Base-by-base conservation (phyloP, 2,329 filamentous ascomycete genomes). In the Phialophora chinensis region DNA sequence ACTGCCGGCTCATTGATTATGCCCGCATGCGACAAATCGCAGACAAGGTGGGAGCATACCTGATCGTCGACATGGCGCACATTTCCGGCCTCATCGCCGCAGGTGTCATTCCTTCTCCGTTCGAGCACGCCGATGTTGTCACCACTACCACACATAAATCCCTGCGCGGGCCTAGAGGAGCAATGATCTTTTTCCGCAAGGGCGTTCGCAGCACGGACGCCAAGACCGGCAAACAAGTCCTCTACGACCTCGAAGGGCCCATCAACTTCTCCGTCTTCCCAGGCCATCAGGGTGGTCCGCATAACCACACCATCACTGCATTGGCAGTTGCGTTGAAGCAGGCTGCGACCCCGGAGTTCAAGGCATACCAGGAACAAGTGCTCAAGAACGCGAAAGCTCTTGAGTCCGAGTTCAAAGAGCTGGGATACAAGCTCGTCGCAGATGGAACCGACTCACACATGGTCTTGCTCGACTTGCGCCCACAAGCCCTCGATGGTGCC, bases 101-200 rank as follows among this genome's bases (percentile, higher is more conserved):
- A 68, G 91, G 90, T 74, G 95, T 97, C 73, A 95, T 98, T 77
- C 92, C 93, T 70, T 93, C 92, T 57, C 95, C 95, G 53, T 99
- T 99, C 84, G 85, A 88, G 71, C 85, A 96, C 80, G 94, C 95
- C 72, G 95, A 99, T 78, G 90, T 99, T 65, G 95, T 99, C 74
- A 99, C 95, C 70, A 99, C 95, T 70, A 99, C 95, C 69, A 99
- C 95, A 55, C 95, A 99, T 89, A 99, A 99, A 87, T 97, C 93
- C 63, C 91, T 99, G 74, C 93, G 95, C 81, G 95, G 95, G 67
- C 95, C 95, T 67, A 92, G 95, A 79, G 95, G 95, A 77, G 95
- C 95, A 78, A 99, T 99, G 95, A 99, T 99, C 84, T 99, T 99
- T 88, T 99, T 93, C 89, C 92, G 95, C 82, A 97, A 96, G 85